Percentiles rank a stretch among this genome's conserved stretches.
Evolutionary conservation across 352 stramenopile genomes (phyloP).

Genomic region (Hyphochytrium catenoides): DNA sequence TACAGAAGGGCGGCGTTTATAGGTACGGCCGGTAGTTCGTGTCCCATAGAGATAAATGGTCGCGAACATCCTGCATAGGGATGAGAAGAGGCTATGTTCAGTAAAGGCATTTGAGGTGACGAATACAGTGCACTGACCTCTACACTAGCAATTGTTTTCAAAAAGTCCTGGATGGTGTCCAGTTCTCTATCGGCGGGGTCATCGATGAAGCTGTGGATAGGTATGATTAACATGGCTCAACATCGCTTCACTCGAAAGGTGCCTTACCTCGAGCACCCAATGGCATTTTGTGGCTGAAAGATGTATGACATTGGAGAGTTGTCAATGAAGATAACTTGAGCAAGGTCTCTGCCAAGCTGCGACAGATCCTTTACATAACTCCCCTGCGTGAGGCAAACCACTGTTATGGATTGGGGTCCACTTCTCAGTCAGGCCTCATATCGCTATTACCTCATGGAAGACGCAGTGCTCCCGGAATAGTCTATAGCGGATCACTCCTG

Average conservation of each 20-base stretch:
- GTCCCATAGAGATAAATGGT: too few relatives aligned
- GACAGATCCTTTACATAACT: constrained; percentile 94
- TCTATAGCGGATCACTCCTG: constrained; percentile 61
- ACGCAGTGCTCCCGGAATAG: constrained; percentile 85
- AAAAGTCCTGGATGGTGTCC: constrained; percentile 43
- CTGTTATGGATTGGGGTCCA: too few relatives aligned
- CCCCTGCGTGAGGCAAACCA: too few relatives aligned
- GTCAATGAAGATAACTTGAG: constrained; percentile 92
- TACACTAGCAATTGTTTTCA: too few relatives aligned
- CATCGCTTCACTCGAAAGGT: background rate
- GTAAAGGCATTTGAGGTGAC: too few relatives aligned
- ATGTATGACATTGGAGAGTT: constrained; percentile 95
- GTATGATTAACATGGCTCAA: constrained; percentile 59
- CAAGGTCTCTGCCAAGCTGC: constrained; percentile 73
- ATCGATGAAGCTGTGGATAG: constrained; percentile 68
- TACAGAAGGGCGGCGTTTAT: too few relatives aligned
- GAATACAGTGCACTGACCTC: too few relatives aligned
- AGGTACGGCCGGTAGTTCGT: too few relatives aligned
- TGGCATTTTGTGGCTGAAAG: constrained; percentile 78
- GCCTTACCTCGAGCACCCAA: constrained; percentile 27
- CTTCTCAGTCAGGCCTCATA: too few relatives aligned
- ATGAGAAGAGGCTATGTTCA: too few relatives aligned
- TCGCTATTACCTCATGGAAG: constrained; percentile 79
- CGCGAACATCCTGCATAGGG: too few relatives aligned
- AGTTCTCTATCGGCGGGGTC: constrained; percentile 63